phyloP scores from a whole-genome alignment of 2,329 filamentous ascomycete species.

The Penicillium brevicompactum region DNA sequence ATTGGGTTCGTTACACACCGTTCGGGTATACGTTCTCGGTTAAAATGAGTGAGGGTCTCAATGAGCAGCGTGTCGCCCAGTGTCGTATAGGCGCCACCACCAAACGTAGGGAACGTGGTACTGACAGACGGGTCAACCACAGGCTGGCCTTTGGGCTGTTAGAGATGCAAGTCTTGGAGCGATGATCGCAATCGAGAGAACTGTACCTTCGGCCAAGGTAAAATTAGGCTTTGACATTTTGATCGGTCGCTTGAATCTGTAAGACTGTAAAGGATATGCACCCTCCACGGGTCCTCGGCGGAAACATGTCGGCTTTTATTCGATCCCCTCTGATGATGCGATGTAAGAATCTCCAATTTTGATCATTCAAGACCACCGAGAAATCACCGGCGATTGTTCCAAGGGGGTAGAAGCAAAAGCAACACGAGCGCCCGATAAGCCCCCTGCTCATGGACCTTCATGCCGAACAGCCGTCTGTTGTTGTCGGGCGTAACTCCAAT shows the following conservation, averaged over 20 bases:
- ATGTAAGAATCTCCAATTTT: neutral
- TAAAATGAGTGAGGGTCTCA: conserved; percentile 63
- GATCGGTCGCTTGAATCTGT: neutral
- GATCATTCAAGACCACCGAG: neutral
- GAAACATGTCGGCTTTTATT: neutral
- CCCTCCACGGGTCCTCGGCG: neutral
- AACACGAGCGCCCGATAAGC: neutral
- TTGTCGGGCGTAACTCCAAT: neutral
- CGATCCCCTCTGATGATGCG: neutral
- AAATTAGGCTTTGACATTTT: conserved; percentile 21
- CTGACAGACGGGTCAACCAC: conserved; percentile 25
- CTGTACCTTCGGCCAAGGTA: conserved; percentile 31
- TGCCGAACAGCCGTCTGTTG: neutral
- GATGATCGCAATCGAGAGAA: neutral
- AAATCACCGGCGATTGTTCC: neutral
- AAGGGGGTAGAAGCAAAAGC: neutral
- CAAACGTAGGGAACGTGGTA: conserved; percentile 25
- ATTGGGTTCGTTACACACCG: conserved; percentile 29
- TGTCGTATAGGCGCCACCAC: conserved; percentile 45
- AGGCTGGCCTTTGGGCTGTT: conserved; percentile 26
- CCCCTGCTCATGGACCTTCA: neutral
- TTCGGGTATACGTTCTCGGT: conserved; percentile 64
- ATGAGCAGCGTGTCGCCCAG: conserved; percentile 64
- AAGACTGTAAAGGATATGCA: neutral
- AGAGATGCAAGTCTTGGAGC: neutral